Base-by-base conservation (phyloP, 257 asterid species). In the Datura wrightii region DNA sequence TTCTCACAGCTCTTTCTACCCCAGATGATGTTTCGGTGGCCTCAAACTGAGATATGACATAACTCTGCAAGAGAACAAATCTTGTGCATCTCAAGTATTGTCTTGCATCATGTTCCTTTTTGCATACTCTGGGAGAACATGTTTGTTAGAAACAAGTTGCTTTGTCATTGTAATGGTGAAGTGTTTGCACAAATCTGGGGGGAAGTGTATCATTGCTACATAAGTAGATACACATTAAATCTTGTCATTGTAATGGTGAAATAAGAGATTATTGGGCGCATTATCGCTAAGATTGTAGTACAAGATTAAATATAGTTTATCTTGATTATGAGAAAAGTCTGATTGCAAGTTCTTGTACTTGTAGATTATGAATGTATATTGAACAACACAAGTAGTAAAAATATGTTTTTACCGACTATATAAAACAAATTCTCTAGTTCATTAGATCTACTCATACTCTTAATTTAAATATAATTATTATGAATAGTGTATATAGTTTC, bases 1-100 rank as follows among this genome's bases (percentile, higher is more conserved):
- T 85, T 93, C 98, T 7, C 90, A 92, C 11, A 92, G 95, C 62
- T 84, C 90, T 50, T 91, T 93, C 90, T 87, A 88, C 76, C 98
- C 97, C 58, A 91, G 98, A 65, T 94, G 89, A 90, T 76, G 46
- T 50, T 3, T 50, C 62, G 8, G 44, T 48, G 0, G 0, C 60
- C 81, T 74, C 59, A 70, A 70, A 39, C 54, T 70, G 54, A 70
- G 54, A 48, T 15, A 72, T 44, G 14, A 69, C 50, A 46, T 72
- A 72, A 72, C 19, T 46, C 19, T 72, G 3, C 58, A 2, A 18
- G 56, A 71, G 18, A 72, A 72, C 18, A 0, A 52, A 44, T 67
- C 44, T 37, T 44, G 31, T 67, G 78, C 44, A 46, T 46, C 80
- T 44, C 80, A 11, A 72, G 56, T 72, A 44, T 71, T 0, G 0